Evolutionary conservation across 768 basidiomycete species (phyloP), one percentile per base, ranked within the genome.

Genomic region (Boletus tomentosulus): DNA sequence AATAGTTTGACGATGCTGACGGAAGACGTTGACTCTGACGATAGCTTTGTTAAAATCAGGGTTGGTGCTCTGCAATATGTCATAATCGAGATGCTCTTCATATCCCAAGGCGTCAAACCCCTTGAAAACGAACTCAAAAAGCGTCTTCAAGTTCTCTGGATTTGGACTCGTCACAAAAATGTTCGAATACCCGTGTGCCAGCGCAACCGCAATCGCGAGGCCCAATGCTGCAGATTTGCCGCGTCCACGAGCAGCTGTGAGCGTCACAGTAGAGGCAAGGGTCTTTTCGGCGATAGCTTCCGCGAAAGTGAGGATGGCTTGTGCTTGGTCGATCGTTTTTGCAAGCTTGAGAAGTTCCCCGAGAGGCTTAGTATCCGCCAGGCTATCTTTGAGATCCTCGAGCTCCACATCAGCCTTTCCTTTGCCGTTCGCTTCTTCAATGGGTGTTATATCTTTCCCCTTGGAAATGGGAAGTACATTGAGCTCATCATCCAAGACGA

Each of bases 121-220:
- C 67, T 97, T 96, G 79, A 97, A 97, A 27, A 98, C 80, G 68
- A 99, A 98, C 54, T 98, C 93, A 64, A 98, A 99, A n/a, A 98
- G 68, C 0, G 96, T 98, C 74, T 89, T 95, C 74, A 99, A 74
- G 71, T 99, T 99, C 72, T 98, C 96, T 2, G 97, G 97, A 64
- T 87, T 92, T 1, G 97, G 97, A 69, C 90, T 93, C 10, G 97
- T 99, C 49, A 99, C 92, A 67, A 98, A 99, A 54, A 98, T 92
- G 70, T 99, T 99, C 48, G 90, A 89, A 67, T 98, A 98, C 25
- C 93, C 94, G 63, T 97, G 89, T 1, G 86, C 88, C 22, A 98
- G 76, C 1, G 97, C 95, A 12, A 92, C 88, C 1, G 96, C 89
- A 55, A 98, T 91, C 1, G 94, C 91, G 46, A 99, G 74, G 35